Percentiles rank a stretch among this genome's conserved stretches.
Evolutionary conservation across 352 stramenopile species (phyloP).

Genomic region (Phytophthora foliorum): DNA sequence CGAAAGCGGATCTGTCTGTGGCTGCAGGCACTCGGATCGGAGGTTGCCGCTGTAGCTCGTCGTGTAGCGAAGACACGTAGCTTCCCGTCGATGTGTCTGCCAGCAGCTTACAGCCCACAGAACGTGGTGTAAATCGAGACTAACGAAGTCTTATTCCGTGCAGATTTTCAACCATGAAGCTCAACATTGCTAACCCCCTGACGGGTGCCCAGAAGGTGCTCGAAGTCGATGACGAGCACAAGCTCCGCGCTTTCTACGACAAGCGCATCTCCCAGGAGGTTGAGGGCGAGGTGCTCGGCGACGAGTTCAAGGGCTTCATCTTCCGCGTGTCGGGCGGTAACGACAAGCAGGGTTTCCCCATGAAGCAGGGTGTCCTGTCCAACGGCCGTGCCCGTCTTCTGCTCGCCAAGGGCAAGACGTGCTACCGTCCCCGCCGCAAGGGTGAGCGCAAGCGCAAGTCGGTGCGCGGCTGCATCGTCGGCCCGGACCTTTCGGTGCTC

Average conservation of each 20-base stretch:
- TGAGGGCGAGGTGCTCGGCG: slow-evolving; percentile 97
- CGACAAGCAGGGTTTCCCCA: slow-evolving; percentile 99
- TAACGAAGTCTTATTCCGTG: slow-evolving; percentile 1
- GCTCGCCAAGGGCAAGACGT: slow-evolving; percentile 98
- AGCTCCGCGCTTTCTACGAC: slow-evolving; percentile 99
- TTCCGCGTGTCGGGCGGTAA: slow-evolving; percentile 99
- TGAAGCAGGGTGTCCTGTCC: slow-evolving; percentile 99
- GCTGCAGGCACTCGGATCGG: not conserved
- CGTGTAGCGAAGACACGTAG: slow-evolving; percentile 1
- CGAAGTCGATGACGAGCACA: slow-evolving; percentile 99
- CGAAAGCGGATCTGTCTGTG: slow-evolving; percentile 31
- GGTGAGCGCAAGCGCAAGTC: slow-evolving; percentile 99
- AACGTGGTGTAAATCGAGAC: not conserved
- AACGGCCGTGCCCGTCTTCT: slow-evolving; percentile 99
- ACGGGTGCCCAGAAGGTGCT: slow-evolving; percentile 99
- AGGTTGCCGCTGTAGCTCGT: not conserved
- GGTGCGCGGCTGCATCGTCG: slow-evolving; percentile 99
- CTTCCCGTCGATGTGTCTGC: not conserved
- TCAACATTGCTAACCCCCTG: slow-evolving; percentile 99
- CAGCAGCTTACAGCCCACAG: not conserved
- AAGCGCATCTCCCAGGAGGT: slow-evolving; percentile 99
- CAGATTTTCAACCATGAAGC: slow-evolving; percentile 93
- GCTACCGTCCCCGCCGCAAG: slow-evolving; percentile 95
- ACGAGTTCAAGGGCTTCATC: slow-evolving; percentile 99
- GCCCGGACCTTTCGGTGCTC: slow-evolving; percentile 98